These are phyloP conservation scores for Drosera capensis DNA, from an alignment of 148 eudicot genomes.

Conservation along the genomic window DNA sequence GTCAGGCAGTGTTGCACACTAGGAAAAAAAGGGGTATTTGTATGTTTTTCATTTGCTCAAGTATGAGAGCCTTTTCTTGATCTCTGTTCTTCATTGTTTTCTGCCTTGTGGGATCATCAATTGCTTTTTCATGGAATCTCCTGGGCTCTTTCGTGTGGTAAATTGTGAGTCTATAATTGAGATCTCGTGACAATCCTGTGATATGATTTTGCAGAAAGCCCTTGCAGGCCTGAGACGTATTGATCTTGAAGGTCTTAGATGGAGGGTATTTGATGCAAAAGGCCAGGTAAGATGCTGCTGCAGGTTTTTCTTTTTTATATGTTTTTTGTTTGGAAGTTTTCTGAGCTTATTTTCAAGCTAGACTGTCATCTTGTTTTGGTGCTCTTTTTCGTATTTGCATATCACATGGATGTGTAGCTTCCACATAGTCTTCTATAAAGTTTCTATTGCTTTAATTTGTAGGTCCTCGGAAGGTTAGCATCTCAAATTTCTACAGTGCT, in stretches of 20 bases:
- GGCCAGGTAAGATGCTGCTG: constrained; percentile 50
- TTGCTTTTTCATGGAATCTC: neutral
- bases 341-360: no score
- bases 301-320: neutral
- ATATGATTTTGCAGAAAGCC: constrained; percentile 57
- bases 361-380: neutral
- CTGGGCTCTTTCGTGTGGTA: neutral
- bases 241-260: constrained; percentile 80
- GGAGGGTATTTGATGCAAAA: constrained; percentile 92
- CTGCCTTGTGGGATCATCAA: no score
- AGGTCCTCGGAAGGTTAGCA: constrained; percentile 90
- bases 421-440: neutral
- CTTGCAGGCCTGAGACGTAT: constrained; percentile 80
- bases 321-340: no score
- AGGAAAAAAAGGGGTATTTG: no score
- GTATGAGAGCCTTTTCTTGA: no score
- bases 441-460: neutral
- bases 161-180: neutral
- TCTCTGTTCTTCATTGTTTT: no score
- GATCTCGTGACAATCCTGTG: neutral
- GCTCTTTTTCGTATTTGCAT: neutral
- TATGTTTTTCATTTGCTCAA: no score
- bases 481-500: constrained; percentile 78
- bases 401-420: neutral
- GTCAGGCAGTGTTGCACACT: no score